Conservation (phyloP, 2,329 filamentous ascomycete genomes). For the Pyrenochaeta sp. region DNA sequence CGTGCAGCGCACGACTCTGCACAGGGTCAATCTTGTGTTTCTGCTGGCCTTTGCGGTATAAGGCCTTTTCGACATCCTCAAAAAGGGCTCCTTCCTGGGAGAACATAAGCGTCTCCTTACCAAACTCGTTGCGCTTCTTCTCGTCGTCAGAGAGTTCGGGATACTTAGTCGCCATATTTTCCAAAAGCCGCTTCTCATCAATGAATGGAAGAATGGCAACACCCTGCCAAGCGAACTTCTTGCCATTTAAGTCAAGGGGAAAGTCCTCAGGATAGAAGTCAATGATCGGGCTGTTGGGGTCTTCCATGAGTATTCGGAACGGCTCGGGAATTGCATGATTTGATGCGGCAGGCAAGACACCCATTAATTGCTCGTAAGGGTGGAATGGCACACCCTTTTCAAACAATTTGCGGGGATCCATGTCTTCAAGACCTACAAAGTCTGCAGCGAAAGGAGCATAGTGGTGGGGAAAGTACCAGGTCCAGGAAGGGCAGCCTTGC, state of each 20-base stretch:
- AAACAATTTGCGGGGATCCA: conserved; percentile 75
- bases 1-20: conserved; percentile 79
- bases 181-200: conserved; percentile 84
- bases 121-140: conserved; percentile 77
- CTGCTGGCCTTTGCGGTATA: conserved; percentile 80
- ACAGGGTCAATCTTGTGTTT: conserved; percentile 78
- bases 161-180: conserved; percentile 84
- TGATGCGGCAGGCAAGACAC: conserved; percentile 91
- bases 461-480: conserved; percentile 98
- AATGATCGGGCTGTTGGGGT: conserved; percentile 88
- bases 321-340: conserved; percentile 87
- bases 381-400: conserved; percentile 84
- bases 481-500: conserved; percentile 97
- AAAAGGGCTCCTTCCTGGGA: conserved; percentile 88
- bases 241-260: conserved; percentile 91
- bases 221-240: conserved; percentile 98
- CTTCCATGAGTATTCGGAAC: conserved; percentile 90
- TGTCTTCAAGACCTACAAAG: conserved; percentile 82
- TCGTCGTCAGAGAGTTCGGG: conserved; percentile 81
- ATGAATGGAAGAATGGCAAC: conserved; percentile 95
- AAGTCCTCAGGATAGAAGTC: conserved; percentile 98
- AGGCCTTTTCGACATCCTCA: conserved; percentile 80
- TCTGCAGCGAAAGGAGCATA: conserved; percentile 98
- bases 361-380: conserved; percentile 98
- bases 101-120: conserved; percentile 82